phyloP scores from a whole-genome alignment of 805 yeast genomes.

The Hermanozyma aechmeae region DNA sequence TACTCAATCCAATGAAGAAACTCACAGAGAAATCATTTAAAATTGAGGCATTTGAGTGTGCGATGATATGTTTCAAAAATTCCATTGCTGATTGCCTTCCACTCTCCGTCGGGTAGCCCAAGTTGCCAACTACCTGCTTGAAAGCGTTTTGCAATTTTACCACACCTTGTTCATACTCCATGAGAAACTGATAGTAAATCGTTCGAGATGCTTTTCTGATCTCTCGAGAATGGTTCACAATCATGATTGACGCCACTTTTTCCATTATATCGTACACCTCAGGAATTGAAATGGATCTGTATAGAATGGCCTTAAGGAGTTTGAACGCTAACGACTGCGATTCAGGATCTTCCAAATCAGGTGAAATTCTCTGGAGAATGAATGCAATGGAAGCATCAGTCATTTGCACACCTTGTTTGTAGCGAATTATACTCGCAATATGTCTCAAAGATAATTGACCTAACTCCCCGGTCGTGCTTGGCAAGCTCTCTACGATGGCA shows the following conservation, averaged over 20 bases:
- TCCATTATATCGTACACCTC: conserved; percentile 89
- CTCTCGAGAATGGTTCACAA: conserved; percentile 76
- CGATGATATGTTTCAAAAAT: conserved; percentile 59
- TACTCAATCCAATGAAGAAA: conserved; percentile 75
- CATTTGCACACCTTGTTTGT: conserved; percentile 31
- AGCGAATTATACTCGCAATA: conserved; percentile 62
- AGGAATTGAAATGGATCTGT: conserved; percentile 67
- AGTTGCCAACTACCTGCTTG: conserved; percentile 67
- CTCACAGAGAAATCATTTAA: conserved; percentile 57
- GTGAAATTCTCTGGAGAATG: conserved; percentile 60
- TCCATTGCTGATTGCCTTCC: conserved; percentile 93
- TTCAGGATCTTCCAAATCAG: conserved; percentile 85
- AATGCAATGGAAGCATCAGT: conserved; percentile 68
- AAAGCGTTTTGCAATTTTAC: conserved; percentile 78
- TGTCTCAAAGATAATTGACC: conserved; percentile 74
- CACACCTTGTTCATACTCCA: conserved; percentile 91
- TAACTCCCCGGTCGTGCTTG: conserved; percentile 68
- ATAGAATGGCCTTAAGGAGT: conserved; percentile 69
- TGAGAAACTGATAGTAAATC: conserved; percentile 72
- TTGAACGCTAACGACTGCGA: conserved; percentile 83
- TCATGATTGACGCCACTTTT: conserved; percentile 71
- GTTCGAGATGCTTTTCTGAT: conserved; percentile 80
- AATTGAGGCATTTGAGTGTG: conserved; percentile 53
- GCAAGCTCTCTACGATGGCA: conserved; percentile 61
- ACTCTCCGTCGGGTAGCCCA: conserved; percentile 73